Percentiles rank a stretch among this genome's conserved stretches.
Conservation (phyloP, 192 early-diverging fungal genomes). For the Coemansia sp. region DNA sequence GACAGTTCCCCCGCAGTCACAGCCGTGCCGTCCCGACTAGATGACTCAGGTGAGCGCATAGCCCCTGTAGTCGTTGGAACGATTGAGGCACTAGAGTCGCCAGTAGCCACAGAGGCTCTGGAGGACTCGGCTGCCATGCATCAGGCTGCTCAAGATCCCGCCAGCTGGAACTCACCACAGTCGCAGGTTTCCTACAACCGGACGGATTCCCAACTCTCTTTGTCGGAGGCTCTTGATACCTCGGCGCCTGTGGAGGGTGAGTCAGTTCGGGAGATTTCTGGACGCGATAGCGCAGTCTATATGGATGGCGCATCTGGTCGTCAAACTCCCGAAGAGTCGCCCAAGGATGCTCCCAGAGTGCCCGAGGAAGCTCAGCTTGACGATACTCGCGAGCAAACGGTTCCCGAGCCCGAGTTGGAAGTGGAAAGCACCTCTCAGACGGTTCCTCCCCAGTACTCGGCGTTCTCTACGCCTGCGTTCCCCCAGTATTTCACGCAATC, state of each 20-base stretch:
- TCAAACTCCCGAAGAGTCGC: neutral
- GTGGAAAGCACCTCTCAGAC: neutral
- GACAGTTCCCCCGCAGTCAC: neutral
- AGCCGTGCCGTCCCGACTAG: slow-evolving; percentile 6
- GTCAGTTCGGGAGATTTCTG: slow-evolving; percentile 12
- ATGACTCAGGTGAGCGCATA: slow-evolving; percentile 16
- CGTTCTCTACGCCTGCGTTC: slow-evolving; percentile 47
- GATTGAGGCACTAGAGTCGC: slow-evolving; percentile 22
- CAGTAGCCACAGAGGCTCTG: slow-evolving; percentile 11
- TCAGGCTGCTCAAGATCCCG: slow-evolving; percentile 15
- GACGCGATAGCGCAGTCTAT: slow-evolving; percentile 50
- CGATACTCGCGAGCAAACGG: slow-evolving; percentile 2
- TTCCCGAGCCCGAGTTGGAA: slow-evolving; percentile 5
- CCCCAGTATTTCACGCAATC: slow-evolving; percentile 49
- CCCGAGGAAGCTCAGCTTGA: slow-evolving; percentile 8
- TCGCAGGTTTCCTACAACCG: slow-evolving; percentile 49
- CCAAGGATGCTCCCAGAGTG: slow-evolving; percentile 6
- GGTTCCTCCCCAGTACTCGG: slow-evolving; percentile 25
- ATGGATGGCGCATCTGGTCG: slow-evolving; percentile 29
- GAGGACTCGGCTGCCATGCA: neutral
- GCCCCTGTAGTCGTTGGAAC: slow-evolving; percentile 48
- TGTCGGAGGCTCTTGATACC: slow-evolving; percentile 11
- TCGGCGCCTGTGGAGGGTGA: slow-evolving; percentile 11
- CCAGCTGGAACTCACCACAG: slow-evolving; percentile 27
- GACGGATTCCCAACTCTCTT: slow-evolving; percentile 36